Conservation (phyloP, 2,329 filamentous ascomycete species). For the Scytalidium sp. region DNA sequence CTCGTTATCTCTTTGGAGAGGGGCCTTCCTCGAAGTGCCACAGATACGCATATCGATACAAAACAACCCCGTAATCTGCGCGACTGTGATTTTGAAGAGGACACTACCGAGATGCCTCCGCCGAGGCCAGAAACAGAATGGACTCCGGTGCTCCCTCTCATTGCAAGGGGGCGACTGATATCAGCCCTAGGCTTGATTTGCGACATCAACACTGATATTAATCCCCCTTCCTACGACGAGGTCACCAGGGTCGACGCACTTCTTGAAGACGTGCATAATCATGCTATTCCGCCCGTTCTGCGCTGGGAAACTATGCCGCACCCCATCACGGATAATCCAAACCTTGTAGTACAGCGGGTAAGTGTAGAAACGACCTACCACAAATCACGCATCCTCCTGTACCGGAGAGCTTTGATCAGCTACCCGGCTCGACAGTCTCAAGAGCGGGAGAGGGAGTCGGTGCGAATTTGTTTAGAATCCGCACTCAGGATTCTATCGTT, state of each 20-base stretch:
- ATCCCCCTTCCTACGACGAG: slow-evolving; percentile 31
- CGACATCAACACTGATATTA: slow-evolving; percentile 32
- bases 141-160: slow-evolving; percentile 18
- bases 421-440: slow-evolving; percentile 18
- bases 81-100: slow-evolving; percentile 37
- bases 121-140: slow-evolving; percentile 22
- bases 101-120: slow-evolving; percentile 26
- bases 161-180: slow-evolving; percentile 36
- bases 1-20: slow-evolving; percentile 63
- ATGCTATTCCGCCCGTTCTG: slow-evolving; percentile 21
- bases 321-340: slow-evolving; percentile 24
- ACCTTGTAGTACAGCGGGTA: slow-evolving; percentile 22
- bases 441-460: slow-evolving; percentile 19
- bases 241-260: slow-evolving; percentile 32
- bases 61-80: slow-evolving; percentile 35
- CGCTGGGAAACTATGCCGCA: slow-evolving; percentile 24
- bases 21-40: slow-evolving; percentile 55
- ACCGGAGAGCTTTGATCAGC: slow-evolving; percentile 23
- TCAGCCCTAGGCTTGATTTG: slow-evolving; percentile 32
- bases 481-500: slow-evolving; percentile 25
- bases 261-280: slow-evolving; percentile 29
- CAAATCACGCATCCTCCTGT: slow-evolving; percentile 24
- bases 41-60: slow-evolving; percentile 34
- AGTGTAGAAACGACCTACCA: slow-evolving; percentile 24
- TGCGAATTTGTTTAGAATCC: slow-evolving; percentile 23